Conservation (phyloP, 2,329 filamentous ascomycete genomes). For the Amauroascus verrucosus region DNA sequence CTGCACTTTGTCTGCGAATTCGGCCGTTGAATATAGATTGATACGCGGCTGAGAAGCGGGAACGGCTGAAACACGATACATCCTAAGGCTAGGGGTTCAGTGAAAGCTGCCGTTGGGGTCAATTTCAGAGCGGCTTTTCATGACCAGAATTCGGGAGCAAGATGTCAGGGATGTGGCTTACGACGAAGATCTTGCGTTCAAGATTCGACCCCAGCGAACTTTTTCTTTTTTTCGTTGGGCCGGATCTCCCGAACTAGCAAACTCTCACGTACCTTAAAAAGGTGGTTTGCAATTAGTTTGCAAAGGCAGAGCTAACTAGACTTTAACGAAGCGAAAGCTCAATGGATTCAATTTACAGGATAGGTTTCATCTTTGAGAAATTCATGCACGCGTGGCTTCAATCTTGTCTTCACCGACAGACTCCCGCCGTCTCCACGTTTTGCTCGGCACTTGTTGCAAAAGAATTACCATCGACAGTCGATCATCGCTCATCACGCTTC, state of each 20-base stretch:
- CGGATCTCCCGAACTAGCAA: neutral
- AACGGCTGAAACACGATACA: neutral
- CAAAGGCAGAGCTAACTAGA: neutral
- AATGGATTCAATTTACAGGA: too few species aligned
- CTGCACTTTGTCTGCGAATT: too few species aligned
- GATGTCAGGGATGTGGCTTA: neutral
- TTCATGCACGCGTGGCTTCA: too few species aligned
- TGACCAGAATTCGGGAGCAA: neutral
- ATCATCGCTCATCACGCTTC: neutral
- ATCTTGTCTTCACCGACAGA: neutral
- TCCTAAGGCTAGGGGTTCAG: neutral
- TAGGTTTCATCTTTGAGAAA: too few species aligned
- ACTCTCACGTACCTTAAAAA: neutral
- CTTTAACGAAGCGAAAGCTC: neutral
- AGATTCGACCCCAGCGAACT: neutral
- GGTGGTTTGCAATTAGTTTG: too few species aligned
- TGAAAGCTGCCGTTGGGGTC: too few species aligned
- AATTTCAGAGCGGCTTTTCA: neutral
- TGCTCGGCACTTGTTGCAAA: neutral
- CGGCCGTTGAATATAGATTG: too few species aligned
- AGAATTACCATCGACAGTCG: neutral
- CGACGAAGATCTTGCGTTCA: neutral
- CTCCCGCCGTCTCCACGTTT: too few species aligned
- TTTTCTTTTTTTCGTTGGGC: neutral
- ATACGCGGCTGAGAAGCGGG: neutral